phyloP scores from a whole-genome alignment of 148 eudicot species.

The Linanthus parryae region DNA sequence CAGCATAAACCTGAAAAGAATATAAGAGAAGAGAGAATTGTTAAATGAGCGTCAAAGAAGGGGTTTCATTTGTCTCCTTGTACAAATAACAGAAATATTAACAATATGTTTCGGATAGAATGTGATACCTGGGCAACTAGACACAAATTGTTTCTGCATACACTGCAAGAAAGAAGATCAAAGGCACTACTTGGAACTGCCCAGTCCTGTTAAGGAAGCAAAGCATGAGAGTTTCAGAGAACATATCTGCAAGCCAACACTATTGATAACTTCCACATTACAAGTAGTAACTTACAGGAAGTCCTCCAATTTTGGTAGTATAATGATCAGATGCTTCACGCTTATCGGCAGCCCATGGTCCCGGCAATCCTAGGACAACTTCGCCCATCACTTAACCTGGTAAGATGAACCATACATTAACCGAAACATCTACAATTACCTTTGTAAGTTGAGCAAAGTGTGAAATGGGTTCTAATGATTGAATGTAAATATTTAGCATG shows the following conservation, averaged over 20 bases:
- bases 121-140: conserved; percentile 68
- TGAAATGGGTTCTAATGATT: too few species aligned
- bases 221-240: background rate
- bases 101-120: conserved; percentile 6
- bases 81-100: conserved; percentile 7
- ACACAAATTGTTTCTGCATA: conserved; percentile 45
- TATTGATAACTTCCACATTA: background rate
- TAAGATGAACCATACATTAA: too few species aligned
- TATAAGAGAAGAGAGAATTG: background rate
- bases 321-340: conserved; percentile 71
- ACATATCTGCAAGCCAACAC: background rate
- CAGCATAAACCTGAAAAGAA: conserved; percentile 68
- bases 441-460: too few species aligned
- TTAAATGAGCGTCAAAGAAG: background rate
- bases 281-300: conserved; percentile 54
- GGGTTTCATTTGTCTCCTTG: background rate
- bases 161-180: conserved; percentile 43
- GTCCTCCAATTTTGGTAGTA: conserved; percentile 80
- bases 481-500: too few species aligned
- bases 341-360: conserved; percentile 77
- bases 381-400: conserved; percentile 38
- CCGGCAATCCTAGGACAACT: conserved; percentile 74
- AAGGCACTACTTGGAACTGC: conserved; percentile 37
- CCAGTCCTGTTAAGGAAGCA: conserved; percentile 57
- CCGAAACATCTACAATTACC: too few species aligned